These are phyloP conservation scores for Dalbergia cultrata DNA, from an alignment of 306 rosid genomes.

Conservation along the genomic window DNA sequence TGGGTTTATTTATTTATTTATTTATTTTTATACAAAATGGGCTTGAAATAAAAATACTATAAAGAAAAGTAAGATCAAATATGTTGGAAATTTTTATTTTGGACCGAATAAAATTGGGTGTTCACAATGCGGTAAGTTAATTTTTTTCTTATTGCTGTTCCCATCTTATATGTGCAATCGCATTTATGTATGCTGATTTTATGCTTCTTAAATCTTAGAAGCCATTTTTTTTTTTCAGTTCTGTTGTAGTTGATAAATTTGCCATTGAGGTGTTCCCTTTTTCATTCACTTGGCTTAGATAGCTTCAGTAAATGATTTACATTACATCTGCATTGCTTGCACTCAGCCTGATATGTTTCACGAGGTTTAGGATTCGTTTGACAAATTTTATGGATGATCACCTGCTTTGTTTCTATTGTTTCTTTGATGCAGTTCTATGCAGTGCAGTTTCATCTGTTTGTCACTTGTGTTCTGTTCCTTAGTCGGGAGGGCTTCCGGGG, in stretches of 20 bases:
- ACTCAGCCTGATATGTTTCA: not conserved
- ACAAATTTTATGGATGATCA: not conserved
- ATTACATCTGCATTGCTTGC: not conserved
- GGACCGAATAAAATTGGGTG: no score
- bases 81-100: no score
- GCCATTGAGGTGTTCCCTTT: not conserved
- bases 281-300: not conserved
- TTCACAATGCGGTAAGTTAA: slow-evolving; percentile 76
- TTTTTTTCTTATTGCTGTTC: slow-evolving; percentile 11
- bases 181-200: slow-evolving; percentile 8
- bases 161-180: not conserved
- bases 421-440: slow-evolving; percentile 75
- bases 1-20: no score
- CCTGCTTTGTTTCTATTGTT: not conserved
- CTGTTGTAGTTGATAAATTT: slow-evolving; percentile 1
- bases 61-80: no score
- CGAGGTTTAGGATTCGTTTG: not conserved
- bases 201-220: not conserved
- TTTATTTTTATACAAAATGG: no score
- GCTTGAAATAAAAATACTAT: no score
- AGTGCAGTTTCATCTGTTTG: slow-evolving; percentile 91
- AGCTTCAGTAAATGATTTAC: not conserved
- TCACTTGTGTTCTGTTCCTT: slow-evolving; percentile 88
- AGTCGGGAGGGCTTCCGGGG: slow-evolving; percentile 98
- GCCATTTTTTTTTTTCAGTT: not conserved